Base-by-base conservation (phyloP, 495 filamentous ascomycete species). In the Astrocystis sublimbata region DNA sequence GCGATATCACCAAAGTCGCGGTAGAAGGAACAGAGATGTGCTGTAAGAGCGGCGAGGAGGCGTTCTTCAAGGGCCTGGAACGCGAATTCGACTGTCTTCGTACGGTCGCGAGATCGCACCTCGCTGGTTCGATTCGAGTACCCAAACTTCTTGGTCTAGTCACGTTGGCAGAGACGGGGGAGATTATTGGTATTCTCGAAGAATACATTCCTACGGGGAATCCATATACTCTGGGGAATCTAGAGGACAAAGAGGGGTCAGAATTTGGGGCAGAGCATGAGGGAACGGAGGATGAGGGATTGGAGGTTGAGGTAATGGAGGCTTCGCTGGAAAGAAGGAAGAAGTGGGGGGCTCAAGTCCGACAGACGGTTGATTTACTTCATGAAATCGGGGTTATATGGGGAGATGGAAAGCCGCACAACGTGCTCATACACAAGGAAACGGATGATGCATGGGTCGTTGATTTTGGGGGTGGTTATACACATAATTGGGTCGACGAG, bases 61-160 rank as follows among this genome's bases (percentile, higher is more conserved):
- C n/a, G n/a, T n/a, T n/a, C n/a, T n/a, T n/a, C n/a, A n/a, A n/a
- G n/a, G n/a, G n/a, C n/a, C n/a, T n/a, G n/a, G n/a, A n/a, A n/a
- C n/a, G n/a, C n/a, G n/a, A n/a, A n/a, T n/a, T n/a, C n/a, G n/a
- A n/a, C n/a, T n/a, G n/a, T n/a, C n/a, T n/a, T n/a, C n/a, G n/a
- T n/a, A n/a, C n/a, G n/a, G n/a, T n/a, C n/a, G n/a, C n/a, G n/a
- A n/a, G n/a, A n/a, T n/a, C n/a, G n/a, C n/a, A n/a, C n/a, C n/a
- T n/a, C n/a, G n/a, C n/a, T n/a, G n/a, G n/a, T n/a, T 61, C 59
- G 49, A 61, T 61, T 61, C 59, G 30, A 61, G 46, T 55, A 42
- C 59, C 59, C 36, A 6, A 59, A 31, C 47, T 61, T 23, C 49
- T n/a, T 38, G 59, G 59, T 42, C 59, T 61, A 23, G 59, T 61